Percentiles rank a stretch among this genome's conserved stretches.
Evolutionary conservation across 139 green algal species (phyloP).

Genomic region (Spirogloea muscicola): DNA sequence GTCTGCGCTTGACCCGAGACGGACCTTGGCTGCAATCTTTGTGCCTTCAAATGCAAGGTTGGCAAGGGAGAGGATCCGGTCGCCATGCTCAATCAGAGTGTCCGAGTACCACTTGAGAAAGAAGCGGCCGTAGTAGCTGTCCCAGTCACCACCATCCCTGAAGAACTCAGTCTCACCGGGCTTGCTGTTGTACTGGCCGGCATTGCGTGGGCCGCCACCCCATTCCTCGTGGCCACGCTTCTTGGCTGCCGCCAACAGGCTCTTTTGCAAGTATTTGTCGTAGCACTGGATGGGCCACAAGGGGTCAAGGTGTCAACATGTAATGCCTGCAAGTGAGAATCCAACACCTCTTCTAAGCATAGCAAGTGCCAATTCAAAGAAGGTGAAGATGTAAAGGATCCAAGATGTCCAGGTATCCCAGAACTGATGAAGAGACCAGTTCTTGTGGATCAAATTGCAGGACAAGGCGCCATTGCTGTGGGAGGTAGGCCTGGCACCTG

Average conservation of each 20-base stretch:
- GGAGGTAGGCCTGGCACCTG: too few relatives aligned
- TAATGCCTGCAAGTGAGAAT: too few relatives aligned
- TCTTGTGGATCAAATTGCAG: too few relatives aligned
- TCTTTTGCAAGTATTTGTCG: conserved; percentile 86
- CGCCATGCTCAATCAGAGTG: conserved; percentile 74
- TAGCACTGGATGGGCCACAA: conserved; percentile 64
- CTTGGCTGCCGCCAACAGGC: conserved; percentile 62
- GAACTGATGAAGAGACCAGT: too few relatives aligned
- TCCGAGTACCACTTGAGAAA: conserved; percentile 92
- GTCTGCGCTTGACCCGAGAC: too few relatives aligned
- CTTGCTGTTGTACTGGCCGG: conserved; percentile 78
- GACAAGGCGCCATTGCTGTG: too few relatives aligned
- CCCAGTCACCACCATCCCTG: conserved; percentile 73
- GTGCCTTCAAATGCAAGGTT: conserved; percentile 16
- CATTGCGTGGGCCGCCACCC: conserved; percentile 51
- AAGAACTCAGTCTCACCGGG: conserved; percentile 91
- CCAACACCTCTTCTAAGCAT: too few relatives aligned
- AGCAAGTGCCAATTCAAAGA: neutral
- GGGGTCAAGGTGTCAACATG: neutral
- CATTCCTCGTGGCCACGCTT: conserved; percentile 76
- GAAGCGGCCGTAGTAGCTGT: conserved; percentile 85
- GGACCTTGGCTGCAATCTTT: conserved; percentile 33
- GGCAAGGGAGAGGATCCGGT: conserved; percentile 69
- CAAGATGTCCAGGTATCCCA: too few relatives aligned
- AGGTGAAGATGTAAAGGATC: too few relatives aligned